Percentiles rank a stretch among this genome's conserved stretches.
Conservation (phyloP, 305 asterid genomes). For the Ajuga reptans region DNA sequence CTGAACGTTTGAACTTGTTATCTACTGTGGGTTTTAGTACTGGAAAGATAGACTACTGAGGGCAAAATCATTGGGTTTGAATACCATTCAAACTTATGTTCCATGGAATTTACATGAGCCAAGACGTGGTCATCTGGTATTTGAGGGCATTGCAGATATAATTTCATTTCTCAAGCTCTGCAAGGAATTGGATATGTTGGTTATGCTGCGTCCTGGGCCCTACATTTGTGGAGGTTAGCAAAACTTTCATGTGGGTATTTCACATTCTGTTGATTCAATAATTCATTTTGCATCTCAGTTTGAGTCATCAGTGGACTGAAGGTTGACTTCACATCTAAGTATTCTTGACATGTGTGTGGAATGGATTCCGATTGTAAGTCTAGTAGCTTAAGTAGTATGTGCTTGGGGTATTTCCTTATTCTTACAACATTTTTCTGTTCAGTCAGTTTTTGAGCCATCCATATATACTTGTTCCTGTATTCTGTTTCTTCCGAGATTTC, state of each 20-base stretch:
- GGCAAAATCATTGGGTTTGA: conserved; percentile 90
- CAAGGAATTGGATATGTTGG: conserved; percentile 69
- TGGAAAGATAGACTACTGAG: conserved; percentile 93
- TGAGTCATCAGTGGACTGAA: not conserved
- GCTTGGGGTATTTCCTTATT: not conserved
- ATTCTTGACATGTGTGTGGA: not conserved
- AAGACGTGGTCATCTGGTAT: conserved; percentile 46
- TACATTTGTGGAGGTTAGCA: conserved; percentile 88
- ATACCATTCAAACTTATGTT: conserved; percentile 79
- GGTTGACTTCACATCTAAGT: not conserved
- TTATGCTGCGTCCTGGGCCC: conserved; percentile 92
- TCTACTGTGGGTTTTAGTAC: conserved; percentile 39
- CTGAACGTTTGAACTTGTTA: conserved; percentile 7
- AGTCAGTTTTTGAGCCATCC: not conserved
- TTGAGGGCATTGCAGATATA: conserved; percentile 75
- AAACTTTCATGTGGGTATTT: not conserved
- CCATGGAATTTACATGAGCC: conserved; percentile 98
- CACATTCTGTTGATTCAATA: not conserved
- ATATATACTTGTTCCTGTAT: not conserved
- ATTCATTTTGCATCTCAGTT: not conserved
- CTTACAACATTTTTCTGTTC: not conserved
- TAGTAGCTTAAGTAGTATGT: not conserved
- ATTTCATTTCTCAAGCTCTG: conserved; percentile 64
- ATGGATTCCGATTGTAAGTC: not conserved
- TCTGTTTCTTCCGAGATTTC: not conserved